These are phyloP conservation scores for Nothophytophthora sp. DNA, from an alignment of 352 stramenopile genomes.

Conservation along the genomic window DNA sequence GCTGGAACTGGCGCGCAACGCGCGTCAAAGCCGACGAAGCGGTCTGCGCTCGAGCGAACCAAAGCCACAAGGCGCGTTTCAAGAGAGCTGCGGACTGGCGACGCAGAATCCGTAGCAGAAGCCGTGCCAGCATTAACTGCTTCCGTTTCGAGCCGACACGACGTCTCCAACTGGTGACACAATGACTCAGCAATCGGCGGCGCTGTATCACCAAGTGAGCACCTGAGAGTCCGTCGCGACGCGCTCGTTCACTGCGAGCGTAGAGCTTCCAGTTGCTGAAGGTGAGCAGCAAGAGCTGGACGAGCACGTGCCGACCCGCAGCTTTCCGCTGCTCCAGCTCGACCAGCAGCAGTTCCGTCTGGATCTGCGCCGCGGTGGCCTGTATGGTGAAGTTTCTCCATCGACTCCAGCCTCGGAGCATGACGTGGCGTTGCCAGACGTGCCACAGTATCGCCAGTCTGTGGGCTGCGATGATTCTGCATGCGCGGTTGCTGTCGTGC, in stretches of 20 bases:
- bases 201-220: neutral
- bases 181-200: neutral
- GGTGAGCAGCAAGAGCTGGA: slow-evolving; percentile 6
- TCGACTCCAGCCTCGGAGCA: slow-evolving; percentile 7
- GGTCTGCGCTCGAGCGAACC: slow-evolving; percentile 35
- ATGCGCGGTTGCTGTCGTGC: neutral
- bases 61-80: slow-evolving; percentile 48
- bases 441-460: slow-evolving; percentile 5
- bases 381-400: slow-evolving; percentile 9
- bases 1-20: slow-evolving; percentile 12
- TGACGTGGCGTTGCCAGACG: slow-evolving; percentile 7
- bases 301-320: neutral
- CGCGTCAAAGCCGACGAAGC: slow-evolving; percentile 20
- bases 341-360: slow-evolving; percentile 8
- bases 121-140: slow-evolving; percentile 6
- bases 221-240: slow-evolving; percentile 1
- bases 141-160: neutral
- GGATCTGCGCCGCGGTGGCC: slow-evolving; percentile 1
- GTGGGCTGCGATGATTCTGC: slow-evolving; percentile 9
- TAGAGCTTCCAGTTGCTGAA: slow-evolving; percentile 23
- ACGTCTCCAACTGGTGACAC: slow-evolving; percentile 17
- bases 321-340: slow-evolving; percentile 7
- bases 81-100: slow-evolving; percentile 20
- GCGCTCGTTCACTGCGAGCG: neutral
- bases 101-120: slow-evolving; percentile 23